Evolutionary conservation across 1,284 basidiomycete genomes (phyloP).

Genomic region (Rhizoctonia solani): DNA sequence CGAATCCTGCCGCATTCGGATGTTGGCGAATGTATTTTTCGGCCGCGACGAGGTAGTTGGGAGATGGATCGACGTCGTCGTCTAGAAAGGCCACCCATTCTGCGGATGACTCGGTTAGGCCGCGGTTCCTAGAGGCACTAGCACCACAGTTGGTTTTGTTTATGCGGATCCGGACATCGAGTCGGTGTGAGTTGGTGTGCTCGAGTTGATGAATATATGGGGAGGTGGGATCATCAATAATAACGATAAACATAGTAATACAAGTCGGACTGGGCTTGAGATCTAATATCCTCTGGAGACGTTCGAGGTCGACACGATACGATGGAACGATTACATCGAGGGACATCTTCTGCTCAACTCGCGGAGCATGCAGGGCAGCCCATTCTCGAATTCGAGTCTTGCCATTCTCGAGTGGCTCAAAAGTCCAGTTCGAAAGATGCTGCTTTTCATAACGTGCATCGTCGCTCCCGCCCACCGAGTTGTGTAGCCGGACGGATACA

Average conservation of each 20-base stretch:
- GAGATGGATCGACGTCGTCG: conserved; percentile 57
- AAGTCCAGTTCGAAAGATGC: conserved; percentile 55
- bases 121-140: conserved; percentile 56
- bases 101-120: conserved; percentile 54
- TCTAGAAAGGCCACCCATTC: conserved; percentile 60
- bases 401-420: conserved; percentile 52
- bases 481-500: conserved; percentile 51
- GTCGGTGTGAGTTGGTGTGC: conserved; percentile 47
- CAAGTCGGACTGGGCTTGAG: conserved; percentile 52
- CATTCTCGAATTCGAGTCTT: conserved; percentile 49
- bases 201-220: conserved; percentile 46
- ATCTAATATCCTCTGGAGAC: conserved; percentile 53
- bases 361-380: neutral
- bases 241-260: conserved; percentile 59
- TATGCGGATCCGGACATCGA: conserved; percentile 55
- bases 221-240: conserved; percentile 60
- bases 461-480: conserved; percentile 53
- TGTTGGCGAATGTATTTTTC: conserved; percentile 54
- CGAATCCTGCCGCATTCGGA: conserved; percentile 58
- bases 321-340: conserved; percentile 61
- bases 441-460: conserved; percentile 56
- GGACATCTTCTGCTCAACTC: conserved; percentile 48
- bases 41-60: conserved; percentile 52
- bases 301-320: conserved; percentile 55
- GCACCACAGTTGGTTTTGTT: conserved; percentile 54